Percentiles rank a stretch among this genome's conserved stretches.
Conservation (phyloP, 2,329 filamentous ascomycete species). For the Fusarium musae region DNA sequence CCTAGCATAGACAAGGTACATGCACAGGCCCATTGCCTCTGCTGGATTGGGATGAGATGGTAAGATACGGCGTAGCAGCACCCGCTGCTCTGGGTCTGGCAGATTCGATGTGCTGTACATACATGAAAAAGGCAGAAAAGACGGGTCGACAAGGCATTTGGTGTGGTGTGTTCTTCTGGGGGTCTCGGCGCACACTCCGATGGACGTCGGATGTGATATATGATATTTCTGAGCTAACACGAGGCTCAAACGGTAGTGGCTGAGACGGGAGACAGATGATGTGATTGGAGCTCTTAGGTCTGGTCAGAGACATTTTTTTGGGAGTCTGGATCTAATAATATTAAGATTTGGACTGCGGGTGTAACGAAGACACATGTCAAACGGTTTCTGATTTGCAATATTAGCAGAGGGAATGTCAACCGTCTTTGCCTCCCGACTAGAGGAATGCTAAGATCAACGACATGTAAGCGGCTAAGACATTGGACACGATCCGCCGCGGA, state of each 20-base stretch:
- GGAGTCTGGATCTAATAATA: not conserved
- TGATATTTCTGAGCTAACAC: not conserved
- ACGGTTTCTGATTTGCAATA: constrained; percentile 25
- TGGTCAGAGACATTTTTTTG: not conserved
- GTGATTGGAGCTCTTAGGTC: not conserved
- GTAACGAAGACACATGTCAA: constrained; percentile 18
- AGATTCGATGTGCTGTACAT: not conserved
- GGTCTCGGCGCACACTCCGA: not conserved
- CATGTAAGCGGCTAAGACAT: not conserved
- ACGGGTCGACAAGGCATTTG: not conserved
- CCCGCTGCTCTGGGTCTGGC: constrained; percentile 24
- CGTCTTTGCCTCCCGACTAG: constrained; percentile 21
- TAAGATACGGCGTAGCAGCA: constrained; percentile 8
- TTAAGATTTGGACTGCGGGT: constrained; percentile 4
- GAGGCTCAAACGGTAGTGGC: constrained; percentile 26
- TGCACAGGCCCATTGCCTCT: constrained; percentile 17
- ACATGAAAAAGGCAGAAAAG: not conserved
- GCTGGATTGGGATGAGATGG: not conserved
- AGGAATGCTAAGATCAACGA: constrained; percentile 26
- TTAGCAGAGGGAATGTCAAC: constrained; percentile 23
- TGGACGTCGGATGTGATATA: constrained; percentile 30
- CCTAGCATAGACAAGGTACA: not conserved
- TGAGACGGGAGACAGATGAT: not conserved
- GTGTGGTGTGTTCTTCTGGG: not conserved
- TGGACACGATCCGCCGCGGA: not conserved